Evolutionary conservation across 179 eudicot species (phyloP).

Genomic region (Beta macrorhiza): DNA sequence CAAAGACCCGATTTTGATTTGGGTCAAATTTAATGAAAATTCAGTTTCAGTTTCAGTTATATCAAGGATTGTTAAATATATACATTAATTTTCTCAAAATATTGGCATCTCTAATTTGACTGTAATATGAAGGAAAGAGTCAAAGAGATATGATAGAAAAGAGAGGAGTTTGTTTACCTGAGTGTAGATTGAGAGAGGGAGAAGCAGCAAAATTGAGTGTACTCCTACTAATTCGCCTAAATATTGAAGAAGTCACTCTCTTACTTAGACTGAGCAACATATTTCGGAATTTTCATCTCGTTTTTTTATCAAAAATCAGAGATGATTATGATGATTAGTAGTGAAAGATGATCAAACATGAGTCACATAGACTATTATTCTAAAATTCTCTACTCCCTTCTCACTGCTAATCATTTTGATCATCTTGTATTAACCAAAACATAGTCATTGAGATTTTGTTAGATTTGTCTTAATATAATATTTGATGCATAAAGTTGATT

Average conservation of each 20-base stretch:
- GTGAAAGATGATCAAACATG: no score
- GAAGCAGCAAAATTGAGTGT: background rate
- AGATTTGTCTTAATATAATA: no score
- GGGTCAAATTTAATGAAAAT: background rate
- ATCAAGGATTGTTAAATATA: background rate
- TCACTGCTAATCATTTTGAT: no score
- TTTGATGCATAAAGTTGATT: no score
- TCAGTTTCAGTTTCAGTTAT: background rate
- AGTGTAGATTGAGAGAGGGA: constrained; percentile 5
- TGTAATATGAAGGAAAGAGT: background rate
- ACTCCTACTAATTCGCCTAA: background rate
- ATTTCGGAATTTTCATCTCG: background rate
- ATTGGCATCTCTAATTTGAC: no score
- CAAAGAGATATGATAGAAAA: background rate
- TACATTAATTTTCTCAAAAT: background rate
- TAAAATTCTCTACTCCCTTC: no score
- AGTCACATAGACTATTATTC: no score
- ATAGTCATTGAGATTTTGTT: no score
- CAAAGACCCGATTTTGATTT: background rate
- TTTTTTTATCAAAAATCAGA: background rate
- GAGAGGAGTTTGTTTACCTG: background rate
- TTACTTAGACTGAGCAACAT: background rate
- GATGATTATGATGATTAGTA: no score
- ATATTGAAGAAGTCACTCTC: background rate
- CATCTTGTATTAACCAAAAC: no score